Conservation (phyloP, 2,329 filamentous ascomycete species). For the Fusarium solani-melongenae region DNA sequence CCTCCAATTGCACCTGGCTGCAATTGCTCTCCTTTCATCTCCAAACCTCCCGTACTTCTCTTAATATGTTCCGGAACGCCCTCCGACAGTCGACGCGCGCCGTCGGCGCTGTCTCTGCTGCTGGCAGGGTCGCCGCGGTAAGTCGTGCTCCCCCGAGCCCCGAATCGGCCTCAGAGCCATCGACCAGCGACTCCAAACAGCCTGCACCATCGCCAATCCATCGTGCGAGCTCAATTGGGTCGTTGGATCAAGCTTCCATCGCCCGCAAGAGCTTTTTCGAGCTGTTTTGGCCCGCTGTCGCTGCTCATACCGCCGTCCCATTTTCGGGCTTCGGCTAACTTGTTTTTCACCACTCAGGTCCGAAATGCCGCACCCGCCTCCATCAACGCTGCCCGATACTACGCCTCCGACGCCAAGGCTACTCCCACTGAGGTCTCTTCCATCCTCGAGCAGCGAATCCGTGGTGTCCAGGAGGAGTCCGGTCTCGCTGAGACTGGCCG, state of each 20-base stretch:
- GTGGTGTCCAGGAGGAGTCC: slow-evolving; percentile 97
- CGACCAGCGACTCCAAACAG: slow-evolving; percentile 53
- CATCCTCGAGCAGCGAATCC: slow-evolving; percentile 99
- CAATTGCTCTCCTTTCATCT: slow-evolving; percentile 70
- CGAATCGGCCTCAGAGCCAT: slow-evolving; percentile 59
- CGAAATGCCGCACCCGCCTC: slow-evolving; percentile 86
- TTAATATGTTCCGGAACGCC: slow-evolving; percentile 96
- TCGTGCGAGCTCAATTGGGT: slow-evolving; percentile 52
- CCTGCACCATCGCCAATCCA: slow-evolving; percentile 48
- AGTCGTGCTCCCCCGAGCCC: slow-evolving; percentile 65
- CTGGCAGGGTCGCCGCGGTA: slow-evolving; percentile 93
- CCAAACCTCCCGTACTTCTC: slow-evolving; percentile 63
- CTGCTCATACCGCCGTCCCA: slow-evolving; percentile 39
- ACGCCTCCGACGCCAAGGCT: slow-evolving; percentile 94
- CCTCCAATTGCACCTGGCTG: slow-evolving; percentile 69
- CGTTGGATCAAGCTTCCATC: slow-evolving; percentile 23
- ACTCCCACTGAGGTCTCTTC: slow-evolving; percentile 98
- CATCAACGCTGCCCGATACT: slow-evolving; percentile 82
- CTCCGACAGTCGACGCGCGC: slow-evolving; percentile 96
- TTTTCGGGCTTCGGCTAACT: slow-evolving; percentile 67
- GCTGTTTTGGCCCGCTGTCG: slow-evolving; percentile 46
- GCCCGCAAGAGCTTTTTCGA: slow-evolving; percentile 47
- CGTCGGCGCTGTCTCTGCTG: slow-evolving; percentile 92
- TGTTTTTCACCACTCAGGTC: slow-evolving; percentile 72
- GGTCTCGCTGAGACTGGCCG: slow-evolving; percentile 97